phyloP scores from a whole-genome alignment of 306 rosid genomes.

The Cucumis hystrix region DNA sequence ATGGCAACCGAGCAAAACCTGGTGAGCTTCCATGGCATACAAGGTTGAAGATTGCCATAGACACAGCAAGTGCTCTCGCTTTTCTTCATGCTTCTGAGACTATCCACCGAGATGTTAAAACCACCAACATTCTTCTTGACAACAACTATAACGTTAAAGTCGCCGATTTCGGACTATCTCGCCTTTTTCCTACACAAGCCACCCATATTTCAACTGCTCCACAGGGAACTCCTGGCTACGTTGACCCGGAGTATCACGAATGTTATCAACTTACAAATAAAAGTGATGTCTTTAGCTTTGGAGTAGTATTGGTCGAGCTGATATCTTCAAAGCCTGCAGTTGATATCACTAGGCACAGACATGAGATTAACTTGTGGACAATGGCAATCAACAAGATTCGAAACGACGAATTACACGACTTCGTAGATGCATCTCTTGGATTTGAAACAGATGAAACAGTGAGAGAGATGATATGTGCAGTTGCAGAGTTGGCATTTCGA shows the following conservation, averaged over 20 bases:
- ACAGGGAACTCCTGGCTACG: conserved; percentile 93
- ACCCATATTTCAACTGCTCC: conserved; percentile 83
- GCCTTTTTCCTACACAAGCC: conserved; percentile 48
- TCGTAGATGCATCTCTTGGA: conserved; percentile 48
- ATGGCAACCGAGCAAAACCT: conserved; percentile 37
- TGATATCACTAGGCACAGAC: conserved; percentile 68
- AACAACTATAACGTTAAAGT: conserved; percentile 47
- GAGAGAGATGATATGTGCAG: conserved; percentile 43
- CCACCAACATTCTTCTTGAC: conserved; percentile 74
- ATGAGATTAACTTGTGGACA: conserved; percentile 64
- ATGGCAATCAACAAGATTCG: conserved; percentile 75
- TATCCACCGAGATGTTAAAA: conserved; percentile 78
- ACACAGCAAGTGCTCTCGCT: conserved; percentile 62
- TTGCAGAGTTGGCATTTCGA: conserved; percentile 70
- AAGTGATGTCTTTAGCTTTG: conserved; percentile 86
- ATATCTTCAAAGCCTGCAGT: conserved; percentile 77
- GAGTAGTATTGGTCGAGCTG: conserved; percentile 68
- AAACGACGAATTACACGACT: conserved; percentile 38
- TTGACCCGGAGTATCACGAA: conserved; percentile 75
- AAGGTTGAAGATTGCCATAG: conserved; percentile 59
- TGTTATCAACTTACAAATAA: conserved; percentile 62
- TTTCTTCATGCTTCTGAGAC: conserved; percentile 69
- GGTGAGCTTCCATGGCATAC: conserved; percentile 39
- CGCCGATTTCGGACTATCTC: conserved; percentile 84
- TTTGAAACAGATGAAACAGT: conserved; percentile 46